Evolutionary conservation across 768 basidiomycete species (phyloP).

Genomic region (Rhodocollybia butyracea): DNA sequence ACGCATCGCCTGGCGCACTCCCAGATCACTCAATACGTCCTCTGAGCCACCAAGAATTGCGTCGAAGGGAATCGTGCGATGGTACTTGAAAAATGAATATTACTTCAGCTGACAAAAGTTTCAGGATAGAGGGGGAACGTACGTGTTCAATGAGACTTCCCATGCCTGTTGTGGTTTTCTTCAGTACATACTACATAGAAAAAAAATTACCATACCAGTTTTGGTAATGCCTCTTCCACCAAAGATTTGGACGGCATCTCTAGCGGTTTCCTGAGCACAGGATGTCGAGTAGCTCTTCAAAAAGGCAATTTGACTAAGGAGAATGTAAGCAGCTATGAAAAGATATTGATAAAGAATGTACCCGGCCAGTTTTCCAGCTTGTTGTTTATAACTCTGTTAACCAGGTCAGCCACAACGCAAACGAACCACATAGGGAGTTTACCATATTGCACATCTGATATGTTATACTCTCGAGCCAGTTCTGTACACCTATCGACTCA

Average conservation of each 20-base stretch:
- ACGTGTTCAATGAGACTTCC: constrained; percentile 70
- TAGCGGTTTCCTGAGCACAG: constrained; percentile 60
- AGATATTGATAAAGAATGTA: constrained; percentile 23
- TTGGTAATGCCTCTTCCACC: constrained; percentile 86
- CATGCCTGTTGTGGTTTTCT: constrained; percentile 35
- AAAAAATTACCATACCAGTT: constrained; percentile 60
- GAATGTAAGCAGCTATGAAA: background rate
- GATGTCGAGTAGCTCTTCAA: constrained; percentile 68
- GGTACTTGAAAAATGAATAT: constrained; percentile 36
- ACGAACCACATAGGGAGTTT: background rate
- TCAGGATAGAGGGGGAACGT: constrained; percentile 16
- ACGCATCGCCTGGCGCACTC: constrained; percentile 77
- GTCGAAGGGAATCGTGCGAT: constrained; percentile 66
- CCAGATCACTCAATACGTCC: constrained; percentile 78
- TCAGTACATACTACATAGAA: constrained; percentile 21
- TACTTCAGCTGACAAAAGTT: background rate
- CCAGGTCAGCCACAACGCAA: background rate
- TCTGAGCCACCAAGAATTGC: constrained; percentile 80
- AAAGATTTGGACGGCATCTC: constrained; percentile 78
- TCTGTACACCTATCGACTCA: constrained; percentile 50
- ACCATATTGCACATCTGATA: constrained; percentile 86
- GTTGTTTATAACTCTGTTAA: constrained; percentile 61
- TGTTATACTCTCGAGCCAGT: constrained; percentile 82
- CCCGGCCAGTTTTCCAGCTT: constrained; percentile 74
- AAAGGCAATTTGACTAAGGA: constrained; percentile 57